Percentiles rank a stretch among this genome's conserved stretches.
phyloP scores from a whole-genome alignment of 768 basidiomycete genomes.

The Myochromella boudieri region DNA sequence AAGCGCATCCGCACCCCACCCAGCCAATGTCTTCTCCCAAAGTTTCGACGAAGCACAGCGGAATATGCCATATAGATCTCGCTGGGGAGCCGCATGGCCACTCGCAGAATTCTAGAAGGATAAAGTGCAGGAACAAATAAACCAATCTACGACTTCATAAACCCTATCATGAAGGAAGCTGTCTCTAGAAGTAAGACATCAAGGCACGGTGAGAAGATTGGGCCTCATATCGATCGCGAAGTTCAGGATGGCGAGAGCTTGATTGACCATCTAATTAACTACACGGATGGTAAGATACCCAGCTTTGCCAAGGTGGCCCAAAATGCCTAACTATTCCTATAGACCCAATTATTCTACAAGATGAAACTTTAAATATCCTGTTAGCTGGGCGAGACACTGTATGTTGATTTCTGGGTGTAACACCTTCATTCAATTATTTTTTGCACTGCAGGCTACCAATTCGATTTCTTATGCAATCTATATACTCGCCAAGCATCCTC shows the following conservation, averaged over 20 bases:
- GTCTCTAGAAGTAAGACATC: slow-evolving; percentile 29
- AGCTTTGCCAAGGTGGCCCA: slow-evolving; percentile 1
- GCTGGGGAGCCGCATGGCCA: slow-evolving; percentile 44
- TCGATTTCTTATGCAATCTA: slow-evolving; percentile 43
- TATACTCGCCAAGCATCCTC: slow-evolving; percentile 42
- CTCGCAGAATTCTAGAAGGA: slow-evolving; percentile 54
- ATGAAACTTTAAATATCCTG: slow-evolving; percentile 53
- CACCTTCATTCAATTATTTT: not conserved
- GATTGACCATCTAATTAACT: slow-evolving; percentile 49
- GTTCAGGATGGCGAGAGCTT: slow-evolving; percentile 41
- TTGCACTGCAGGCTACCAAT: slow-evolving; percentile 31
- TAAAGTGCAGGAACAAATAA: slow-evolving; percentile 42
- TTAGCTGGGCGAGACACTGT: slow-evolving; percentile 61
- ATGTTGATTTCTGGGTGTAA: slow-evolving; percentile 5
- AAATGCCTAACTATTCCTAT: not conserved
- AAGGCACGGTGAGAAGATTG: slow-evolving; percentile 14
- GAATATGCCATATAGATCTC: slow-evolving; percentile 32
- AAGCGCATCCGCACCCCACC: slow-evolving; percentile 26
- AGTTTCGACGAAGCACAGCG: slow-evolving; percentile 50
- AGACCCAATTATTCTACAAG: slow-evolving; percentile 42
- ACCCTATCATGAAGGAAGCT: slow-evolving; percentile 52
- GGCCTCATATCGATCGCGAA: slow-evolving; percentile 23
- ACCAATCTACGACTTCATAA: slow-evolving; percentile 50
- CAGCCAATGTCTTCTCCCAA: slow-evolving; percentile 42
- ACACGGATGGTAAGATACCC: slow-evolving; percentile 43